Evolutionary conservation across 768 basidiomycete genomes (phyloP).

Genomic region (Cystobasidium ongulense): DNA sequence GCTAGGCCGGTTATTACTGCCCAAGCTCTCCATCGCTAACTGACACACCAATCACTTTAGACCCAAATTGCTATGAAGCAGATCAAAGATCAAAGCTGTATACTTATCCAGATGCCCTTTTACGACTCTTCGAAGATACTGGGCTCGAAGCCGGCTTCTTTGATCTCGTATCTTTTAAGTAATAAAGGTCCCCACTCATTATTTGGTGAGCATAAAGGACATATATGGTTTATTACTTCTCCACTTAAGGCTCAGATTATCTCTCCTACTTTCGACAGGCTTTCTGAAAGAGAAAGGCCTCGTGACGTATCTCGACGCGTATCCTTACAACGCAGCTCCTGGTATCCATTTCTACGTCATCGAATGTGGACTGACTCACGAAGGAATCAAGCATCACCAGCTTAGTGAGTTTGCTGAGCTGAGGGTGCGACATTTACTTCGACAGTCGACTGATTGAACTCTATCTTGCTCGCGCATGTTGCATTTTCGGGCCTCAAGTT

Average conservation of each 20-base stretch:
- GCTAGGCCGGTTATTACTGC: not conserved
- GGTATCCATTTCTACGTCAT: conserved; percentile 50
- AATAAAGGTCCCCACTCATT: conserved; percentile 49
- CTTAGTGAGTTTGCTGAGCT: conserved; percentile 3
- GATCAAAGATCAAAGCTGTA: conserved; percentile 45
- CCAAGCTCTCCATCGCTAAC: no score
- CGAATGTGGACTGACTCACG: conserved; percentile 66
- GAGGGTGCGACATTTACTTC: not conserved
- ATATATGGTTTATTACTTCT: not conserved
- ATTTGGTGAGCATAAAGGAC: not conserved
- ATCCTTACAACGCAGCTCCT: not conserved
- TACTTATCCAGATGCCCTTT: conserved; percentile 48
- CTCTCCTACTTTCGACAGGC: conserved; percentile 54
- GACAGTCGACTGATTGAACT: not conserved
- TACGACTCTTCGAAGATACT: conserved; percentile 44
- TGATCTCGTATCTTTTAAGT: conserved; percentile 59
- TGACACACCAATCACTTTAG: no score
- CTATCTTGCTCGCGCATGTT: conserved; percentile 54
- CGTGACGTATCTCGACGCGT: conserved; percentile 4
- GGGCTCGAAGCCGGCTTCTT: conserved; percentile 70
- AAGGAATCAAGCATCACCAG: conserved; percentile 55
- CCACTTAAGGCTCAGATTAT: conserved; percentile 42
- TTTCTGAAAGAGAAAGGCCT: conserved; percentile 61
- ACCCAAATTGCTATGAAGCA: conserved; percentile 39
- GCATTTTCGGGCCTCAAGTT: conserved; percentile 42